Evolutionary conservation across 2,329 filamentous ascomycete species (phyloP), one percentile per base, ranked within the genome.

Genomic region (Aschersonia sp.): DNA sequence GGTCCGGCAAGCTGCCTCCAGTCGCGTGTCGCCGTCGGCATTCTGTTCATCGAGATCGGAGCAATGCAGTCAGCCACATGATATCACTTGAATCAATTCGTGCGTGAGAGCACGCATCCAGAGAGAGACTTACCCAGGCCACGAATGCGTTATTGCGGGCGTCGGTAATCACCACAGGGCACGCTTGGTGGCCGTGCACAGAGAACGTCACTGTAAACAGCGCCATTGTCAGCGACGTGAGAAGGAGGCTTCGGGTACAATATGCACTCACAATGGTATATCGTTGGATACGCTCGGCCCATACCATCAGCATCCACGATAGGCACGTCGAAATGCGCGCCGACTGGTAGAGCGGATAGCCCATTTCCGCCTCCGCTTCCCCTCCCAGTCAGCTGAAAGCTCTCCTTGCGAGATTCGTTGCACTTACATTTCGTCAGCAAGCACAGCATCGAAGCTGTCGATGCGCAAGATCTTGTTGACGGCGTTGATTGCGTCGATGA

Each of bases 251-350:
- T 22, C 11, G 10, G 9, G 11, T 14, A 7, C n/a, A 14, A 11
- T 5, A 42, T 42, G 4, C n/a, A 11, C 57, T 47, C 47, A 61
- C 60, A 57, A 22, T 66, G 60, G 37, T 63, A 58, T 55, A 63
- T 60, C 4, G 64, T 67, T 0, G 64, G 64, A 50, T 64, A 67
- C 0, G 64, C 64, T 44, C 64, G 51, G 1, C 64, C 63, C 64
- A 67, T 66, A 0, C 56, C 58, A 50, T 67, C 64, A 4, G 60
- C 64, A 14, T 67, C 64, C 1, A 67, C 53, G 4, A 66, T 53
- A 0, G 64, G 64, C 2, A 66, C 56, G 30, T 66, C 61, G 40
- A 62, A 66, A 43, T 65, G 56, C 5, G 59, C 59, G 10, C 60
- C 52, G 0, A 59, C 56, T 1, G 61, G 58, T 10, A 68, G 62